These are phyloP conservation scores for Pyrenophora teres DNA, from an alignment of 2,329 filamentous ascomycete genomes.

Conservation along the genomic window DNA sequence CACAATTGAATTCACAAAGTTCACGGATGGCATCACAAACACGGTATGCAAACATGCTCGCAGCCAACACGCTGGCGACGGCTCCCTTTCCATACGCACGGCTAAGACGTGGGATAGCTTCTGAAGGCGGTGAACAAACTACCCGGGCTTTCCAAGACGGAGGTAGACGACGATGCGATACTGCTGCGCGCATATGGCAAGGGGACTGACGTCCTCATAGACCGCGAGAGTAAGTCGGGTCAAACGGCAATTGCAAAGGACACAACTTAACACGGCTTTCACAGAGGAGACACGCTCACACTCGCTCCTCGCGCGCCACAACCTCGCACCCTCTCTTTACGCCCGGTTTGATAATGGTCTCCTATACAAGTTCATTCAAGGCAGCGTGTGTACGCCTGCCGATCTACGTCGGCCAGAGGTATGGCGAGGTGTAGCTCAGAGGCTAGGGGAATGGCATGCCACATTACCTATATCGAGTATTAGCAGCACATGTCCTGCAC, in stretches of 20 bases:
- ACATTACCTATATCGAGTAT: constrained; percentile 61
- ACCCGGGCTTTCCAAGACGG: constrained; percentile 71
- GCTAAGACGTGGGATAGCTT: constrained; percentile 49
- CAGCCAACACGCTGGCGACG: background rate
- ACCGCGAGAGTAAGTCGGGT: constrained; percentile 77
- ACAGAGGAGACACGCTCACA: constrained; percentile 70
- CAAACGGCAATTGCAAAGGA: background rate
- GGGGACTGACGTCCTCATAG: constrained; percentile 92
- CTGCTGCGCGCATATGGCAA: constrained; percentile 92
- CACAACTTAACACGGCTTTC: constrained; percentile 13
- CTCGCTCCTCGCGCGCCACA: constrained; percentile 80
- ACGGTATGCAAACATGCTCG: constrained; percentile 60
- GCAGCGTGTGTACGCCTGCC: constrained; percentile 76
- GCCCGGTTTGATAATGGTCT: constrained; percentile 96
- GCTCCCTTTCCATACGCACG: constrained; percentile 1
- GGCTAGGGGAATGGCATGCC: constrained; percentile 93
- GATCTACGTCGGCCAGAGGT: constrained; percentile 78
- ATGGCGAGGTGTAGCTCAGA: constrained; percentile 80
- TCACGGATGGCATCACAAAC: constrained; percentile 98
- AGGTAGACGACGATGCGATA: constrained; percentile 82
- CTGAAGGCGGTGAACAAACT: constrained; percentile 75
- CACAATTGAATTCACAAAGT: constrained; percentile 81
- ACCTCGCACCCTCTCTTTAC: constrained; percentile 83
- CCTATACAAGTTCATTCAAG: constrained; percentile 88
- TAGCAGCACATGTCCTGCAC: constrained; percentile 47